Conservation (phyloP, 1,284 basidiomycete genomes). For the Cutaneotrichosporon mucoides region DNA sequence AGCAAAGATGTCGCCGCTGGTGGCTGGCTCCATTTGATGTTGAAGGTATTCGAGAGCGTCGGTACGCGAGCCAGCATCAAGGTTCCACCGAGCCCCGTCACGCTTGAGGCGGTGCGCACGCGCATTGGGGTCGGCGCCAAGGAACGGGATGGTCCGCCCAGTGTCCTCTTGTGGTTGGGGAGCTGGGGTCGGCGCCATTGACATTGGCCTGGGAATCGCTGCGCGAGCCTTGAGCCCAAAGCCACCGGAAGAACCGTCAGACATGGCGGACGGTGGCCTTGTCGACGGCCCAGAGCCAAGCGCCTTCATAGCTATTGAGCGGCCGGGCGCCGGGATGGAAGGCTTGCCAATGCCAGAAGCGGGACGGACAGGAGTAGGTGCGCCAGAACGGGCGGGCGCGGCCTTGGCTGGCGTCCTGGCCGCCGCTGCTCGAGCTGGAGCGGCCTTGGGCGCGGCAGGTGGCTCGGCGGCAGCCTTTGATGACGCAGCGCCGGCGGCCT, state of each 20-base stretch:
- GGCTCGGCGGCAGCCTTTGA: too few species aligned
- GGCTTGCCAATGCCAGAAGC: neutral
- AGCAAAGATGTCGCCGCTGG: constrained; percentile 69
- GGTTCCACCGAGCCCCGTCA: constrained; percentile 75
- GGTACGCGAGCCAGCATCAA: constrained; percentile 63
- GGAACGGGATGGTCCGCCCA: constrained; percentile 55
- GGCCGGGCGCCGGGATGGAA: constrained; percentile 25
- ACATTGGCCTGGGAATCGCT: constrained; percentile 1
- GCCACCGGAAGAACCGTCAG: constrained; percentile 12
- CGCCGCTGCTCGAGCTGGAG: constrained; percentile 13
- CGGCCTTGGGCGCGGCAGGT: neutral
- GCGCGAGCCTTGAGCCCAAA: constrained; percentile 25
- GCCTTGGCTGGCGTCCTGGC: constrained; percentile 19
- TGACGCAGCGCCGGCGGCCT: constrained; percentile 9
- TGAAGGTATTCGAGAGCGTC: constrained; percentile 84
- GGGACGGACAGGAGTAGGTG: constrained; percentile 6
- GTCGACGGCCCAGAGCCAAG: constrained; percentile 32
- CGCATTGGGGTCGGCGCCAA: constrained; percentile 64
- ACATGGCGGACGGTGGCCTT: constrained; percentile 27
- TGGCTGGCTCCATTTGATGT: constrained; percentile 83
- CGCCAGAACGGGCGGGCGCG: constrained; percentile 12
- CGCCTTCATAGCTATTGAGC: constrained; percentile 45
- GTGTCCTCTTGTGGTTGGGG: constrained; percentile 7
- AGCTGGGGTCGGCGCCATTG: constrained; percentile 22
- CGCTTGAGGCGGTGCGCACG: constrained; percentile 71